A percentile compares a stretch with the other conserved stretches of the same genome.
Conservation (phyloP, 106 monocot genomes). For the Hemerocallis citrina region DNA sequence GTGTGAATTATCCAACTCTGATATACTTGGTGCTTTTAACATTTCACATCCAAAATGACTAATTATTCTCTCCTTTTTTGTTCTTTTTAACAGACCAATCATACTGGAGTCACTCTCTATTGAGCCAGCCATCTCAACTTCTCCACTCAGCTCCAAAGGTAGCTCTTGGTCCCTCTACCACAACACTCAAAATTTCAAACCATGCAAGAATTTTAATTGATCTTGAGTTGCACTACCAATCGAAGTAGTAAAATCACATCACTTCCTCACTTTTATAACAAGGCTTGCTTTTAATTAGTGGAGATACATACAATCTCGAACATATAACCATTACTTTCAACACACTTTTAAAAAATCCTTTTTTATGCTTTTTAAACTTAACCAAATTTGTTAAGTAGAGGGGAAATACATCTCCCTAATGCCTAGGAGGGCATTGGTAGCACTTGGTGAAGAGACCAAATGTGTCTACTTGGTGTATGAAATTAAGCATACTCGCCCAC, state of each 20-base stretch:
- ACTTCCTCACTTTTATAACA: background rate
- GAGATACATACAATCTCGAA: constrained; percentile 18
- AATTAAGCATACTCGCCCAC: constrained; percentile 78
- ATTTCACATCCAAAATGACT: no score
- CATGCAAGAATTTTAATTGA: no score
- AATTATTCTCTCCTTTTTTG: no score
- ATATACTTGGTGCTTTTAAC: no score
- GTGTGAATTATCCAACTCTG: no score
- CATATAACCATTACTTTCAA: background rate
- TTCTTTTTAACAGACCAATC: no score
- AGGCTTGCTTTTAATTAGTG: constrained; percentile 10
- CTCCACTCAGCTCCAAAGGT: background rate
- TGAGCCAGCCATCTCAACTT: no score
- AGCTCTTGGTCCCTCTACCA: background rate
- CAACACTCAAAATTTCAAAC: no score
- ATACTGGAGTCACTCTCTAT: no score
- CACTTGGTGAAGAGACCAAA: constrained; percentile 88
- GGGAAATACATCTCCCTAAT: constrained; percentile 4
- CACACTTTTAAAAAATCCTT: background rate
- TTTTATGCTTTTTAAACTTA: background rate
- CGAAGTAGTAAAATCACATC: background rate
- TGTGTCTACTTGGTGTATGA: constrained; percentile 55
- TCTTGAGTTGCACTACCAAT: background rate
- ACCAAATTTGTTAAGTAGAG: background rate
- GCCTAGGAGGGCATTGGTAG: constrained; percentile 68